These are phyloP conservation scores for Biancaea sappan DNA, from an alignment of 306 rosid genomes.

Conservation along the genomic window DNA sequence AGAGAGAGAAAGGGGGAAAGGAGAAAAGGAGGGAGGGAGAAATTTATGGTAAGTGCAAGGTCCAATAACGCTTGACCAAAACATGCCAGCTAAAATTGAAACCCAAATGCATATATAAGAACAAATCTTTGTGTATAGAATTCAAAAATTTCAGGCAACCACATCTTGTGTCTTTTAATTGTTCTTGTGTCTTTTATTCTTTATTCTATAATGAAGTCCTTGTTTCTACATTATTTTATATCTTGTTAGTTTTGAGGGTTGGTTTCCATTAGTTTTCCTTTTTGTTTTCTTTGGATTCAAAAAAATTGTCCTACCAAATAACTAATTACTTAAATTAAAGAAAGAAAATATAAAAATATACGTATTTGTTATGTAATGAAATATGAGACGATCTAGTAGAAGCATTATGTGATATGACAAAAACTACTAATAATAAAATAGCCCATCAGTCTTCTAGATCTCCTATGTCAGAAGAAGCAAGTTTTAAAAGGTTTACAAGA, in stretches of 20 bases:
- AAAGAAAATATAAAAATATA: not conserved
- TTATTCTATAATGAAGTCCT: too few relatives aligned
- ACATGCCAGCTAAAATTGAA: slow-evolving; percentile 3
- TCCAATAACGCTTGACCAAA: not conserved
- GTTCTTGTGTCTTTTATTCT: too few relatives aligned
- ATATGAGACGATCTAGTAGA: not conserved
- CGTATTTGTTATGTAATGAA: not conserved
- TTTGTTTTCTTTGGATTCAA: not conserved
- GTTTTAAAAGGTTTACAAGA: not conserved
- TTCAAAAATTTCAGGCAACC: not conserved
- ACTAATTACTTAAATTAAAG: not conserved
- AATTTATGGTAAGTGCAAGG: not conserved
- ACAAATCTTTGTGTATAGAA: not conserved
- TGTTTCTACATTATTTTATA: too few relatives aligned
- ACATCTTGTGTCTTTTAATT: not conserved
- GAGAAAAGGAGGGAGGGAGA: not conserved
- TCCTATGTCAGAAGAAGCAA: not conserved
- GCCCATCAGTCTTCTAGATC: not conserved
- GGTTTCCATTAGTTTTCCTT: too few relatives aligned
- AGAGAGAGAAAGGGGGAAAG: not conserved
- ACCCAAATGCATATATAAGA: slow-evolving; percentile 1
- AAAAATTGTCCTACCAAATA: not conserved
- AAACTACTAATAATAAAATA: not conserved
- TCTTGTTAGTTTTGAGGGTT: too few relatives aligned
- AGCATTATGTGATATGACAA: not conserved